Percentiles rank a stretch among this genome's conserved stretches.
Conservation (phyloP, 352 stramenopile species). For the Phytopythium kandeliae region DNA sequence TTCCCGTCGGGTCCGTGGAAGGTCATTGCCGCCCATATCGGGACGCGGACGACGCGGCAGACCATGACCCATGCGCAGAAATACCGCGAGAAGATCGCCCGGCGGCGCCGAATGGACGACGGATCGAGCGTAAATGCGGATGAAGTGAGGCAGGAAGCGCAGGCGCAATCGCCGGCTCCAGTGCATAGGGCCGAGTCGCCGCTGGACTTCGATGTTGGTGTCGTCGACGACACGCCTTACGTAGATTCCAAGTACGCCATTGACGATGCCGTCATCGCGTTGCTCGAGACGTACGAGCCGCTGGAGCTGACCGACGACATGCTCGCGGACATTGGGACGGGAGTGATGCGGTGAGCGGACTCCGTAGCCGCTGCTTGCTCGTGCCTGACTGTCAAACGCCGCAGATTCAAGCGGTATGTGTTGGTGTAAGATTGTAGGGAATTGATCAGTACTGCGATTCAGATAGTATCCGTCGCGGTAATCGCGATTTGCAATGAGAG, state of each 20-base stretch:
- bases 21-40: slow-evolving; percentile 39
- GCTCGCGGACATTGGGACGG: slow-evolving; percentile 1
- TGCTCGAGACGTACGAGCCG: slow-evolving; percentile 29
- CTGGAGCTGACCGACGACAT: slow-evolving; percentile 21
- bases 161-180: not conserved
- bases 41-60: slow-evolving; percentile 48
- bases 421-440: not conserved
- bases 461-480: not conserved
- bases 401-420: not conserved
- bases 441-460: not conserved
- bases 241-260: slow-evolving; percentile 7
- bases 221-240: slow-evolving; percentile 4
- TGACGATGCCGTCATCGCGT: slow-evolving; percentile 27
- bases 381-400: not conserved
- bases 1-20: slow-evolving; percentile 32
- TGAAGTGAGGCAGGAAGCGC: not conserved
- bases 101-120: slow-evolving; percentile 18
- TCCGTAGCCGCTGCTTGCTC: no score
- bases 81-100: slow-evolving; percentile 42
- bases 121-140: not conserved
- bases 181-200: not conserved
- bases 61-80: slow-evolving; percentile 51
- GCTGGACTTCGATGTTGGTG: not conserved
- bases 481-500: not conserved
- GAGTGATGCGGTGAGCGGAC: not conserved